Conservation (phyloP, 2,329 filamentous ascomycete species). For the Waltergamsia citrina region DNA sequence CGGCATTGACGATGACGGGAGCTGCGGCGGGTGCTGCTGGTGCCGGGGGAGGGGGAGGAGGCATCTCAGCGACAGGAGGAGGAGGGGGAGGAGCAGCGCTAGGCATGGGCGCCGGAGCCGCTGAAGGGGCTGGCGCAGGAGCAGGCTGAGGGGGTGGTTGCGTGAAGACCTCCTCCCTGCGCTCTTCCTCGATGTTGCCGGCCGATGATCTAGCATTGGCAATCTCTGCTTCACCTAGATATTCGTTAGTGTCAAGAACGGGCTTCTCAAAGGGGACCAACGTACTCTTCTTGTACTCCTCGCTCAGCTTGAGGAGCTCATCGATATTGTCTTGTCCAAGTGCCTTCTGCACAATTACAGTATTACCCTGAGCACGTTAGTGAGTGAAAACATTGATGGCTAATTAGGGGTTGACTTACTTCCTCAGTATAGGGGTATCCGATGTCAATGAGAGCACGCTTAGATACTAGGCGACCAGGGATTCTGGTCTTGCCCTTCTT, state of each 20-base stretch:
- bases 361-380: conserved; percentile 53
- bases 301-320: conserved; percentile 74
- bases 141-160: conserved; percentile 2
- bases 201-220: conserved; percentile 34
- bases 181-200: conserved; percentile 39
- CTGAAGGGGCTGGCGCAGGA: conserved; percentile 7
- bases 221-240: conserved; percentile 34
- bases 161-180: conserved; percentile 21
- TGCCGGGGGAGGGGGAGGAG: conserved; percentile 17
- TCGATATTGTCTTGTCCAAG: conserved; percentile 88
- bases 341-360: conserved; percentile 73
- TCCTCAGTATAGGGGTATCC: conserved; percentile 84
- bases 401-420: conserved; percentile 36
- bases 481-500: conserved; percentile 87
- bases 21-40: conserved; percentile 11
- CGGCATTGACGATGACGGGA: conserved; percentile 22
- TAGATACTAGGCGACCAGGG: conserved; percentile 69
- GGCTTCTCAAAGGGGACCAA: conserved; percentile 5
- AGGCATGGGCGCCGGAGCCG: conserved; percentile 22
- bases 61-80: conserved; percentile 10
- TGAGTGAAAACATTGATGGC: background rate
- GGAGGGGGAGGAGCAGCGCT: conserved; percentile 9
- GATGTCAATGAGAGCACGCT: conserved; percentile 71
- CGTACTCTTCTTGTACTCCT: conserved; percentile 59
- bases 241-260: background rate